phyloP scores from a whole-genome alignment of 768 basidiomycete genomes.

The Suillus brevipes region DNA sequence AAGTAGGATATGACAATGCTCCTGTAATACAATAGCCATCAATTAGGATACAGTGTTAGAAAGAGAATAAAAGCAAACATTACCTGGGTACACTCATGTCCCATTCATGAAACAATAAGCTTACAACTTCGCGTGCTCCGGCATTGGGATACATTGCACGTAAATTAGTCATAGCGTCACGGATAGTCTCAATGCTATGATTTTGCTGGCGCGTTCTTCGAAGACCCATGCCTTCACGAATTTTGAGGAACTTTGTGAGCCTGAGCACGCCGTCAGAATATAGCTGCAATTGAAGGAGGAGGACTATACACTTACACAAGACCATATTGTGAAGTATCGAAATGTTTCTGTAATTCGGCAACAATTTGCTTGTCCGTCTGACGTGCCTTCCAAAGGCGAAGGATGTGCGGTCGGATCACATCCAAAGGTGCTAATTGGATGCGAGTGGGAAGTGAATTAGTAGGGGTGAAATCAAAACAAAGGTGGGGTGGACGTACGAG shows the following conservation, averaged over 20 bases:
- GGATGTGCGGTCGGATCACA: conserved; percentile 13
- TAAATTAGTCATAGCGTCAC: no score
- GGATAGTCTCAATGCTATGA: no score
- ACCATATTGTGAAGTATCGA: conserved; percentile 24
- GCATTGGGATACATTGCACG: no score
- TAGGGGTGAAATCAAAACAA: not conserved
- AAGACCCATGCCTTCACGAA: conserved; percentile 21
- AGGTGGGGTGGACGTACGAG: not conserved
- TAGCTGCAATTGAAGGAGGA: no score
- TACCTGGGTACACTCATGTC: conserved; percentile 16
- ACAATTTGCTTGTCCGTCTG: conserved; percentile 31
- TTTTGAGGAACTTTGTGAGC: not conserved
- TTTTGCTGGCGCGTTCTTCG: no score
- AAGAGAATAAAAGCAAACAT: not conserved
- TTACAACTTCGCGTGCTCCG: no score
- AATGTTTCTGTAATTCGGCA: conserved; percentile 18
- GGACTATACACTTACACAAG: conserved; percentile 14
- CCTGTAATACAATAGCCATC: not conserved
- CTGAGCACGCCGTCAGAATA: not conserved
- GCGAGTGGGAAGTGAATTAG: conserved; percentile 4
- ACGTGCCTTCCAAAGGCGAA: conserved; percentile 24
- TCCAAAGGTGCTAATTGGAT: conserved; percentile 14
- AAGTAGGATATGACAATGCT: no score
- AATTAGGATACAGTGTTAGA: no score
- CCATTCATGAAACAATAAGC: no score